A percentile compares a stretch with the other conserved stretches of the same genome.
phyloP scores from a whole-genome alignment of 257 asterid species.

The Striga asiatica region DNA sequence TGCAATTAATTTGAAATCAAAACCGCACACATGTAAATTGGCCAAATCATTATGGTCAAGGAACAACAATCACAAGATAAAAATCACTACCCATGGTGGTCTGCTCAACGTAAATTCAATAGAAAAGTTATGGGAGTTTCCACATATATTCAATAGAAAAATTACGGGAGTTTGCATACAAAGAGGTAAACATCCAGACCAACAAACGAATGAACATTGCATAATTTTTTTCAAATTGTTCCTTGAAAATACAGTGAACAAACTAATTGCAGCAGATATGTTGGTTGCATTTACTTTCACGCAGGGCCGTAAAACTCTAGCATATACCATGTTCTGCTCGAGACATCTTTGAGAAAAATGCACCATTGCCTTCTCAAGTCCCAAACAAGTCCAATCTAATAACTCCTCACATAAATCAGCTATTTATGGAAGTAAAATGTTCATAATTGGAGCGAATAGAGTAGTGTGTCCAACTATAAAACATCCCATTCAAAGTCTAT shows the following conservation, averaged over 20 bases:
- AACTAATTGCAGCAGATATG: background rate
- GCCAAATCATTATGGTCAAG: too few relatives aligned
- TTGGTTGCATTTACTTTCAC: background rate
- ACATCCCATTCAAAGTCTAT: constrained; percentile 6
- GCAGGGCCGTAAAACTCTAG: background rate
- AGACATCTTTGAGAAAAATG: constrained; percentile 1
- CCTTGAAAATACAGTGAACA: background rate
- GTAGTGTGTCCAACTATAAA: constrained; percentile 1
- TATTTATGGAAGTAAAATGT: background rate
- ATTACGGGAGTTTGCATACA: too few relatives aligned
- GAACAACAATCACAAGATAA: too few relatives aligned
- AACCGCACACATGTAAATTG: too few relatives aligned
- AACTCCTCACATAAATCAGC: background rate
- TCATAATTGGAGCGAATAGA: background rate
- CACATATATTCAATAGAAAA: too few relatives aligned
- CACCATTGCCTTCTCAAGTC: background rate
- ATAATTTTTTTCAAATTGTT: too few relatives aligned
- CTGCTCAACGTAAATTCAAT: too few relatives aligned
- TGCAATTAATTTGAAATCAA: too few relatives aligned
- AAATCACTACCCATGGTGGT: too few relatives aligned
- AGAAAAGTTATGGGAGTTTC: too few relatives aligned
- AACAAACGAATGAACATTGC: too few relatives aligned
- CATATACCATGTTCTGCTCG: background rate
- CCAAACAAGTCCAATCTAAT: background rate
- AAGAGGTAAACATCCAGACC: too few relatives aligned